Percentiles rank a stretch among this genome's conserved stretches.
phyloP scores from a whole-genome alignment of 2,329 filamentous ascomycete species.

The Sordariomycetes sp. region DNA sequence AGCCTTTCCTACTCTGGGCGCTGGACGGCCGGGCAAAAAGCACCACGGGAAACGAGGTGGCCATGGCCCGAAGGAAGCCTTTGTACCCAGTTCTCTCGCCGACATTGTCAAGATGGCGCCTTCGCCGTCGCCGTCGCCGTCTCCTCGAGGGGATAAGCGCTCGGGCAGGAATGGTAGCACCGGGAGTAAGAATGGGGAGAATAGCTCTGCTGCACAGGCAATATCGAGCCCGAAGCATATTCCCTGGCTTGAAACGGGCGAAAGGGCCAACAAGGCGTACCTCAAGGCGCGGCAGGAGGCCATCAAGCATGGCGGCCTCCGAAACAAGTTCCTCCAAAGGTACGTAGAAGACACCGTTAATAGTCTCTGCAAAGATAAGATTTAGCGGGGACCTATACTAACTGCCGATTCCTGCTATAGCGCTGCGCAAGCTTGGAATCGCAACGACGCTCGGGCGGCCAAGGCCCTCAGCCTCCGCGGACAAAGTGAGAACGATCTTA shows the following conservation, averaged over 20 bases:
- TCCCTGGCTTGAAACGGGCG: slow-evolving; percentile 91
- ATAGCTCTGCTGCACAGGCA: slow-evolving; percentile 66
- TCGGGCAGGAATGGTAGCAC: slow-evolving; percentile 50
- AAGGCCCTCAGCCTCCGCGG: slow-evolving; percentile 90
- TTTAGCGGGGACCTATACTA: background rate
- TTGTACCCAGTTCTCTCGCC: slow-evolving; percentile 64
- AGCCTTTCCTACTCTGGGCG: slow-evolving; percentile 82
- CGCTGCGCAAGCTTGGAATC: slow-evolving; percentile 95
- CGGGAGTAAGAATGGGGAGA: slow-evolving; percentile 55
- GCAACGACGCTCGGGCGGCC: slow-evolving; percentile 89
- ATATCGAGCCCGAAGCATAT: slow-evolving; percentile 85
- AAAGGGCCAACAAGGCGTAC: slow-evolving; percentile 83
- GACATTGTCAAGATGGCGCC: slow-evolving; percentile 95
- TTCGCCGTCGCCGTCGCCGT: slow-evolving; percentile 69
- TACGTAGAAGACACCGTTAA: slow-evolving; percentile 22
- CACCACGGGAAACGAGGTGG: slow-evolving; percentile 85
- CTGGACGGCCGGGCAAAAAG: slow-evolving; percentile 72
- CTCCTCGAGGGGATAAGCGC: slow-evolving; percentile 48
- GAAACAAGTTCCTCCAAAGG: slow-evolving; percentile 96
- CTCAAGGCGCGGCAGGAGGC: slow-evolving; percentile 90
- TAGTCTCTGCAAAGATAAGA: background rate
- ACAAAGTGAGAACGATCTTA: slow-evolving; percentile 91
- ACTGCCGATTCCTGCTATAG: slow-evolving; percentile 28
- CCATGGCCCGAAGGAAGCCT: slow-evolving; percentile 61
- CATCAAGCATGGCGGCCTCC: slow-evolving; percentile 89